Conservation (phyloP, 192 early-diverging fungal species). For the Entrophospora sp. region DNA sequence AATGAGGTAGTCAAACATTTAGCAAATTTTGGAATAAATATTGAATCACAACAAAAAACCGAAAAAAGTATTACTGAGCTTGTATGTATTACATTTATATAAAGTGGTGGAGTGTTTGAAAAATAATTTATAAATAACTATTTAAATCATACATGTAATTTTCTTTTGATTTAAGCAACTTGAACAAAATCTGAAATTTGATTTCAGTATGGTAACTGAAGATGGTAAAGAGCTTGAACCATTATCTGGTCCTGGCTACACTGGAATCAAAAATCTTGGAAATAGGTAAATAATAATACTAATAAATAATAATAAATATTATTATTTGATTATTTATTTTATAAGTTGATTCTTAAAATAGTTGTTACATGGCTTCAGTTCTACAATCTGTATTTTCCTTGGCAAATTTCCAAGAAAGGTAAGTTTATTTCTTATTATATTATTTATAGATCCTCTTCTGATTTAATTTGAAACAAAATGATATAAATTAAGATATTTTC, state of each 20-base stretch:
- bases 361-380: conserved; percentile 96
- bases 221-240: conserved; percentile 82
- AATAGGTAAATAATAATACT: conserved; percentile 56
- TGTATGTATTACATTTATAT: too few relatives aligned
- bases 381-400: conserved; percentile 83
- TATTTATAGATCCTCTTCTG: too few relatives aligned
- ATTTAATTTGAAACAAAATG: not conserved
- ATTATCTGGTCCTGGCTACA: conserved; percentile 82
- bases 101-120: too few relatives aligned
- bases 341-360: conserved; percentile 29
- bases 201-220: conserved; percentile 95
- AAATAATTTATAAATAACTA: not conserved
- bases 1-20: conserved; percentile 72
- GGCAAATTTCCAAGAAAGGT: conserved; percentile 66
- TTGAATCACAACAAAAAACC: conserved; percentile 76
- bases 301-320: too few relatives aligned
- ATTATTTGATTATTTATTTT: too few relatives aligned
- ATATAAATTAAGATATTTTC: conserved; percentile 22
- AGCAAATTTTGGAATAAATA: conserved; percentile 81
- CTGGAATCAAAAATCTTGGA: conserved; percentile 89
- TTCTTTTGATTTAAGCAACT: conserved; percentile 56
- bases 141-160: too few relatives aligned
- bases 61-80: conserved; percentile 88
- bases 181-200: conserved; percentile 93
- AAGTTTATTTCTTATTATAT: too few relatives aligned